A percentile compares a stretch with the other conserved stretches of the same genome.
phyloP scores from a whole-genome alignment of 208 protist species.

The Naegleria lovaniensis region DNA sequence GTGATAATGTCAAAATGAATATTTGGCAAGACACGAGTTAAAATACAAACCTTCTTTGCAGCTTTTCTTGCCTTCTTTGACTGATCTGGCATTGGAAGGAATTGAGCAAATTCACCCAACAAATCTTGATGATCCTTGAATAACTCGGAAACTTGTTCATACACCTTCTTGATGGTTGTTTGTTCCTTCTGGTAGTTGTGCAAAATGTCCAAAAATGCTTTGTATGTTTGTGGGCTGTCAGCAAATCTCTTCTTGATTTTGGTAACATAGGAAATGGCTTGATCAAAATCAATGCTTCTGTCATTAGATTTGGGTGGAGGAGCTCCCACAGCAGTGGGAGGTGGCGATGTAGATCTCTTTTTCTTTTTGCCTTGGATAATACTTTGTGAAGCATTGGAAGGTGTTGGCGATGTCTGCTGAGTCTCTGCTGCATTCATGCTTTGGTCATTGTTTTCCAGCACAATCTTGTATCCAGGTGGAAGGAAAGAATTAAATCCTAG shows the following conservation, averaged over 20 bases:
- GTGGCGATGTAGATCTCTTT: slow-evolving; percentile 5
- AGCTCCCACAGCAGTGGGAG: neutral
- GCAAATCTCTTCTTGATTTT: slow-evolving; percentile 46
- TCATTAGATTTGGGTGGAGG: neutral
- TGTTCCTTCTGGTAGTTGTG: slow-evolving; percentile 69
- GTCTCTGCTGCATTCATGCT: neutral
- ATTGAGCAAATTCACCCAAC: slow-evolving; percentile 64
- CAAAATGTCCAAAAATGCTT: slow-evolving; percentile 69
- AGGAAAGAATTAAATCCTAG: slow-evolving; percentile 76
- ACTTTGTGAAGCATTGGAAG: neutral
- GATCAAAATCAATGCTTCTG: slow-evolving; percentile 15
- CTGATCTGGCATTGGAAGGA: slow-evolving; percentile 50
- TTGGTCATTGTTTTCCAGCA: slow-evolving; percentile 36
- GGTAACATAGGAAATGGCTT: slow-evolving; percentile 8
- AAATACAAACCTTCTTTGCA: neutral
- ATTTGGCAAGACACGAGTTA: neutral
- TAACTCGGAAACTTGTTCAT: slow-evolving; percentile 56
- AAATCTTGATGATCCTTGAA: slow-evolving; percentile 60
- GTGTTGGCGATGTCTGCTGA: slow-evolving; percentile 18
- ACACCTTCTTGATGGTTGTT: slow-evolving; percentile 59
- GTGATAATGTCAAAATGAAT: neutral
- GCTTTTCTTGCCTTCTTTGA: neutral
- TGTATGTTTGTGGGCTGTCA: slow-evolving; percentile 57
- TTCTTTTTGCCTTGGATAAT: neutral
- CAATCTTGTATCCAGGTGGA: slow-evolving; percentile 62